Conservation (phyloP, 805 yeast species). For the Phaffomyces opuntiae region DNA sequence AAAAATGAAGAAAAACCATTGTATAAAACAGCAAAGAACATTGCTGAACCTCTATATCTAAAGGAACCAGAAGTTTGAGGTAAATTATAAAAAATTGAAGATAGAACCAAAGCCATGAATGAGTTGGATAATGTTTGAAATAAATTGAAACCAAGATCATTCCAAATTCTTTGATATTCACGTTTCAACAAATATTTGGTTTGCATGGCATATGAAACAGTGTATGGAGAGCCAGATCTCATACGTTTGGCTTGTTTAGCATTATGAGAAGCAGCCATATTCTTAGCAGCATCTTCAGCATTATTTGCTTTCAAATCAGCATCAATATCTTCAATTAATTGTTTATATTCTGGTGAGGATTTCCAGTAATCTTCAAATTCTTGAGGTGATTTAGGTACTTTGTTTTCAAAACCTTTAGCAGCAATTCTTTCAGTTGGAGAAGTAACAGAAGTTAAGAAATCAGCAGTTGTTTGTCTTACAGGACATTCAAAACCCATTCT, state of each 20-base stretch:
- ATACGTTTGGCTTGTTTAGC: slow-evolving; percentile 46
- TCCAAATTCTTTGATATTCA: slow-evolving; percentile 41
- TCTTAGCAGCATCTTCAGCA: slow-evolving; percentile 23
- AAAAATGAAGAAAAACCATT: slow-evolving; percentile 55
- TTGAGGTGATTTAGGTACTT: slow-evolving; percentile 44
- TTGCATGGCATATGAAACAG: slow-evolving; percentile 46
- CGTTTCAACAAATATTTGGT: slow-evolving; percentile 38
- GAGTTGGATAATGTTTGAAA: slow-evolving; percentile 38
- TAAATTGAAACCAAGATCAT: slow-evolving; percentile 40
- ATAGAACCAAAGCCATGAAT: slow-evolving; percentile 46
- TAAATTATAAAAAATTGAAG: slow-evolving; percentile 54
- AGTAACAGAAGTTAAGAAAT: slow-evolving; percentile 49
- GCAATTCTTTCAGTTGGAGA: slow-evolving; percentile 44
- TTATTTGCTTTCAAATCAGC: not conserved
- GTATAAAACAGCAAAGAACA: slow-evolving; percentile 62
- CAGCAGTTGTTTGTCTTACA: slow-evolving; percentile 53
- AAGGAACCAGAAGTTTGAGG: slow-evolving; percentile 37
- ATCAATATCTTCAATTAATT: slow-evolving; percentile 39
- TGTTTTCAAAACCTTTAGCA: slow-evolving; percentile 35
- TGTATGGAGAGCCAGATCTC: slow-evolving; percentile 44
- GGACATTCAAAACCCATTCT: slow-evolving; percentile 53
- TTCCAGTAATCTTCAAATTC: slow-evolving; percentile 50
- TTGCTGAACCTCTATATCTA: slow-evolving; percentile 51
- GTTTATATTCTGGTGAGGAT: slow-evolving; percentile 34
- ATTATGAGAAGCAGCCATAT: slow-evolving; percentile 36